Evolutionary conservation across 75 land plant genomes (phyloP), one percentile per base, ranked within the genome.

Genomic region (Pseudotsuga menziesii): DNA sequence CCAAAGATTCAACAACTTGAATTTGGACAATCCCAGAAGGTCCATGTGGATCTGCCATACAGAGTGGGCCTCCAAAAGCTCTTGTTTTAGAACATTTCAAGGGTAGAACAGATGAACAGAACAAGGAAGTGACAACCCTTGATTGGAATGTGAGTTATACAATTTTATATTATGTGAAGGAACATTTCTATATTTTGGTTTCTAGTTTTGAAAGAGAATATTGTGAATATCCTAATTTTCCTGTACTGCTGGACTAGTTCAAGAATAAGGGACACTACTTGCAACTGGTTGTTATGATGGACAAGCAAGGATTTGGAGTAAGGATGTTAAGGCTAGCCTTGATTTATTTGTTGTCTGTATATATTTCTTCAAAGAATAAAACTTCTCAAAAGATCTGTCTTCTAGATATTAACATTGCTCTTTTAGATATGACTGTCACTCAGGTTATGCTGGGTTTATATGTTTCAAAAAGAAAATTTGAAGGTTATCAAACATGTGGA

Each of bases 281-380:
- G 99, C 99, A 35, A 94, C 99, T 16, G 99, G 61, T 94, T 97
- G n/a, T 11, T 97, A 92, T 89, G 99, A 97, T 89, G 99, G 97
- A n/a, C 94, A 92, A 76, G 97, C 99, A 32, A 92, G 99, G 78
- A 92, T 97, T 58, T 97, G 99, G 99, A 91, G 79, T 58, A 89
- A 78, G 78, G 91, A 88, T 83, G 99, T 97, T 97, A 54, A 72
- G 74, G 57, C 48, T 35, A 4, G 2, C 3, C 59, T 66, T 66
- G 29, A 32, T 36, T 66, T 66, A 27, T 29, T 5, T 25, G 5
- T 2, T 4, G 17, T 66, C 27, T 32, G 26, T 11, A 32, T 62
- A 14, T 1, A 27, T 23, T 9, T 26, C 14, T 15, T 26, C 27
- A 27, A 27, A 27, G 12, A 14, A 27, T 15, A 13, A 35, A 26